Percentiles rank a stretch among this genome's conserved stretches.
Evolutionary conservation across 495 filamentous ascomycete species (phyloP).

Genomic region (Neurospora sp.): DNA sequence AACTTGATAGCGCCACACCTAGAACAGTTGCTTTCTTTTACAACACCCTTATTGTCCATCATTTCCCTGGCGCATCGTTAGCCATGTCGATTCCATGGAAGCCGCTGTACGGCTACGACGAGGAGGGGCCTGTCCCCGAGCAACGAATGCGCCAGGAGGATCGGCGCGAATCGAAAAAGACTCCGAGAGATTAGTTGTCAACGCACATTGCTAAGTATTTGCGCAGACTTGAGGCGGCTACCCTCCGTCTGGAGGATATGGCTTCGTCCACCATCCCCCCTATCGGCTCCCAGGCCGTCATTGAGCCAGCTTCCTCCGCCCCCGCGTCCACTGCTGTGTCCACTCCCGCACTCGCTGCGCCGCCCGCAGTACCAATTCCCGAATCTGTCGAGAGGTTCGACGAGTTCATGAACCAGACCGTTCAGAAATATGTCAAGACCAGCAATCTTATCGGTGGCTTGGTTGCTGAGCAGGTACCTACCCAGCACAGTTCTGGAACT

Average conservation of each 20-base stretch:
- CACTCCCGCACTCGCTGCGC: slow-evolving; percentile 24
- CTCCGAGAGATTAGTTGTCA: neutral
- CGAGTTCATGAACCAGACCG: slow-evolving; percentile 59
- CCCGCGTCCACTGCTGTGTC: slow-evolving; percentile 17
- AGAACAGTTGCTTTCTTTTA: neutral
- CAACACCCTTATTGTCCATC: neutral
- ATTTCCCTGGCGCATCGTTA: neutral
- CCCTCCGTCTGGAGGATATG: slow-evolving; percentile 92
- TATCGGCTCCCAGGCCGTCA: slow-evolving; percentile 20
- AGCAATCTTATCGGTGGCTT: slow-evolving; percentile 69
- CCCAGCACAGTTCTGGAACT: neutral
- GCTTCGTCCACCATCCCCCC: slow-evolving; percentile 54
- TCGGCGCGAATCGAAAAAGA: neutral
- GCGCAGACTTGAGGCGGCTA: slow-evolving; percentile 94
- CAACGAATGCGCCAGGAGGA: neutral
- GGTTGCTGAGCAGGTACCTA: slow-evolving; percentile 66
- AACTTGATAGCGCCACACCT: neutral
- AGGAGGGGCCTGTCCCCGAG: neutral
- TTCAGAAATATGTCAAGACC: slow-evolving; percentile 66
- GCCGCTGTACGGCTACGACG: neutral
- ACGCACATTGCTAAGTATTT: slow-evolving; percentile 12
- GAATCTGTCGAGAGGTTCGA: slow-evolving; percentile 80
- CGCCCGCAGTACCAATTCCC: slow-evolving; percentile 52
- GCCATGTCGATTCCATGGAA: neutral
- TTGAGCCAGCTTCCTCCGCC: slow-evolving; percentile 11